Conservation (phyloP, 306 rosid genomes). For the Rubus idaeus region DNA sequence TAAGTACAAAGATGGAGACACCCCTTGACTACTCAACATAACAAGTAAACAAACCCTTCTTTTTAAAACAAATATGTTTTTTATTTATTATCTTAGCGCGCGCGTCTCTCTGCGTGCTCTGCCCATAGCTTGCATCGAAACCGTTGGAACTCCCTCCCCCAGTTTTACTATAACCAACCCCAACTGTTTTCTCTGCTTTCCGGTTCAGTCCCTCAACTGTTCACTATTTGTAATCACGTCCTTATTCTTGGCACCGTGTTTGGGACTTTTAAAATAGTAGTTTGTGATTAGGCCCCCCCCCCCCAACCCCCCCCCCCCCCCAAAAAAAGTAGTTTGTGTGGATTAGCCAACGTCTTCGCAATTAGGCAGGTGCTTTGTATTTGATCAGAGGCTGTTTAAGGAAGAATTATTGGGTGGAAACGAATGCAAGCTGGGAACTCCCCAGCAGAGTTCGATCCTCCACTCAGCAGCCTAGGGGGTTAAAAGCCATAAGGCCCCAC, state of each 20-base stretch:
- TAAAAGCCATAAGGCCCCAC: no score
- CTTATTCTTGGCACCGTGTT: no score
- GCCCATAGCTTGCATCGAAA: conserved; percentile 57
- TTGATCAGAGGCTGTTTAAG: neutral
- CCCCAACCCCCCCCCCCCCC: no score
- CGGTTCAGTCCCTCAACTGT: neutral
- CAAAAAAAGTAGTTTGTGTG: no score
- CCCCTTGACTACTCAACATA: neutral
- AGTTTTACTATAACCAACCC: conserved; percentile 35
- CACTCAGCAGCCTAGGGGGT: no score
- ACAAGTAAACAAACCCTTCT: no score
- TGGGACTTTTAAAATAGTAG: neutral
- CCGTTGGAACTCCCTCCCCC: conserved; percentile 36
- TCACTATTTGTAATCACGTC: neutral
- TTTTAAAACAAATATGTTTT: neutral
- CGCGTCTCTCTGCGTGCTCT: neutral
- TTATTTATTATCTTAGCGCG: neutral
- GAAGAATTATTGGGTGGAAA: neutral
- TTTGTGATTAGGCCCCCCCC: neutral
- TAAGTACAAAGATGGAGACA: neutral
- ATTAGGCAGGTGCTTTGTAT: conserved; percentile 16
- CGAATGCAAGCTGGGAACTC: no score
- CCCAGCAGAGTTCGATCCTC: no score
- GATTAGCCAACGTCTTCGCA: neutral
- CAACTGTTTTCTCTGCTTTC: neutral